Conservation (phyloP, 176 grass and related monocot species). For the Carex littledalei region DNA sequence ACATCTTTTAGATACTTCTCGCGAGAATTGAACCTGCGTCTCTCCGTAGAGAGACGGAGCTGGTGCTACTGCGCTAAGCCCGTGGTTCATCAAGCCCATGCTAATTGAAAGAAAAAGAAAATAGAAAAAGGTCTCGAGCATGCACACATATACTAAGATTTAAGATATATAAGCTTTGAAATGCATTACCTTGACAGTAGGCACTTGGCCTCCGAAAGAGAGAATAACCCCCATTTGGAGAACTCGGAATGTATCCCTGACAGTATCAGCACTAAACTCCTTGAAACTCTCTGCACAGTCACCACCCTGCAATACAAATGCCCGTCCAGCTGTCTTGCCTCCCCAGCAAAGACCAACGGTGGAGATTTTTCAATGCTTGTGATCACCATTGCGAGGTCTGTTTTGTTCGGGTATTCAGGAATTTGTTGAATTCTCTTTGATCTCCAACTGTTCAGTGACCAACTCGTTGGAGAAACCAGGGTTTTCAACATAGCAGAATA, state of each 20-base stretch:
- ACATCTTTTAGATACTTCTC: too few relatives aligned
- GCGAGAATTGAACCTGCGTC: too few relatives aligned
- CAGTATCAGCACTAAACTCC: conserved; percentile 41
- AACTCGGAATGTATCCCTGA: conserved; percentile 43
- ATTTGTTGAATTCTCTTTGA: conserved; percentile 21
- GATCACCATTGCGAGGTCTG: not conserved
- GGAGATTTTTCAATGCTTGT: conserved; percentile 8
- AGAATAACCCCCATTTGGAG: conserved; percentile 22
- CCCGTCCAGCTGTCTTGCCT: conserved; percentile 26
- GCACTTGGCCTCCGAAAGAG: conserved; percentile 18
- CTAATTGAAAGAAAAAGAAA: not conserved
- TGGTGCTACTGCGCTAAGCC: too few relatives aligned
- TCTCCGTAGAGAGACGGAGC: too few relatives aligned
- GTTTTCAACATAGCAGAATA: not conserved
- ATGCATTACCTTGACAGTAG: conserved; percentile 14
- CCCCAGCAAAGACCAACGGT: conserved; percentile 20
- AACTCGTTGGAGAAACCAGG: not conserved
- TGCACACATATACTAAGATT: not conserved
- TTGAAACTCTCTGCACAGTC: conserved; percentile 67
- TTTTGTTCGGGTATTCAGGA: conserved; percentile 24
- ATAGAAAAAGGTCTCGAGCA: not conserved
- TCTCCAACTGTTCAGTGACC: conserved; percentile 19
- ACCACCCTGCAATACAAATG: conserved; percentile 55
- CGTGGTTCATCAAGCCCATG: too few relatives aligned
- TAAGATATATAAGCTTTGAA: not conserved